Base-by-base conservation (phyloP, 2,329 filamentous ascomycete genomes). In the Hysterium pulicare region DNA sequence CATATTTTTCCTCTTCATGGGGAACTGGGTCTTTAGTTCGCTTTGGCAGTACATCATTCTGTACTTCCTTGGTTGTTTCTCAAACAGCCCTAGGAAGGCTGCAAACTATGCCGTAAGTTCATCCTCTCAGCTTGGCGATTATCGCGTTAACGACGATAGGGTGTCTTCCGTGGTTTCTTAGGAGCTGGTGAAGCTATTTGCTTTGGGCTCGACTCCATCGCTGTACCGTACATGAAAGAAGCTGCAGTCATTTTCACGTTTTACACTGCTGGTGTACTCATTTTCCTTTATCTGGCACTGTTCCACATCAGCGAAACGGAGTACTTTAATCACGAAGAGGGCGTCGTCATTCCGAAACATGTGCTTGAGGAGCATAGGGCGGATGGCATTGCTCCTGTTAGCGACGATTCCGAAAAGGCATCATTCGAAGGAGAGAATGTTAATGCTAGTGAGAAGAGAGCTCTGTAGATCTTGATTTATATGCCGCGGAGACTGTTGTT, bases 11-110 rank as follows among this genome's bases (percentile, higher is more conserved):
- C 38, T 58, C 2, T 58, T 57, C 47, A 48, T 54, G 42, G 33
- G 57, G 33, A 55, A 48, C 16, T 53, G 49, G 47, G 43, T 53
- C 19, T 44, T 47, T 4, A 48, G 46, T 34, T 50, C 46, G n/a
- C 43, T 63, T 8, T 62, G 56, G 56, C 61, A 61, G 23, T 57
- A 60, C 28, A 46, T 59, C 9, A 52, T 62, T 2, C 46, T 56
- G 4, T 63, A 61, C 44, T 58, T 53, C 39, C 53, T 62, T 1
- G 57, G 58, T 10, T 53, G 51, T 1, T 38, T 62, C n/a, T 60
- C 59, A 1, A 62, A 62, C 39, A 33, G 20, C 13, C 50, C 48
- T 6, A 33, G 37, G 2, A 53, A 49, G 24, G 38, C 42, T 23
- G 48, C 46, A 7, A 41, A 28, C 13, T 28, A 28, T 13, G 24